Evolutionary conservation across 2,329 filamentous ascomycete genomes (phyloP).

Genomic region (Trichoderma citrinoviride): DNA sequence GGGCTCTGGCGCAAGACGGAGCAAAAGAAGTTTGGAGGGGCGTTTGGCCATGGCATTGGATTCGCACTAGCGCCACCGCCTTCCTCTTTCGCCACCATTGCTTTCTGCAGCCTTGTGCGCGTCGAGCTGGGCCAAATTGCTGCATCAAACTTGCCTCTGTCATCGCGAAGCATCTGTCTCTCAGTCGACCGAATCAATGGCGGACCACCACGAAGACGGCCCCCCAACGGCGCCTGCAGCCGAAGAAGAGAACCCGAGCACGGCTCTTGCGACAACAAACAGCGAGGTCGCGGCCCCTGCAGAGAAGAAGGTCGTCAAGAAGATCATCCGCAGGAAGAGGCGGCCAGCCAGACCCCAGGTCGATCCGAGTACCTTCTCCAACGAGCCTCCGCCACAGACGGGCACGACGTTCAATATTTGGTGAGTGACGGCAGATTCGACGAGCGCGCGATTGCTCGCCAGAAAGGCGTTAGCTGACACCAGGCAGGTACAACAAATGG

Average conservation of each 20-base stretch:
- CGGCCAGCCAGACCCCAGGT: constrained; percentile 88
- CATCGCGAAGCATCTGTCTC: neutral
- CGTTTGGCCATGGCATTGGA: neutral
- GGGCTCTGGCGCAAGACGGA: constrained; percentile 5
- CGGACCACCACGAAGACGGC: constrained; percentile 32
- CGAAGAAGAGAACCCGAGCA: constrained; percentile 31
- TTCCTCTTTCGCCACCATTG: constrained; percentile 25
- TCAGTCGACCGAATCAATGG: constrained; percentile 32
- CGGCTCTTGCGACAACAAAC: constrained; percentile 39
- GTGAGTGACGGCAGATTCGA: neutral
- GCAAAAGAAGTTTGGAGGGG: constrained; percentile 9
- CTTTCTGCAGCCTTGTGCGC: constrained; percentile 27
- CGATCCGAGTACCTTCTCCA: constrained; percentile 77
- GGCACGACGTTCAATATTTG: constrained; percentile 87
- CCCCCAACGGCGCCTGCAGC: constrained; percentile 28
- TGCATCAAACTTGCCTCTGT: neutral
- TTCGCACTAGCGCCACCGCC: constrained; percentile 30
- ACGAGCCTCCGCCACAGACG: constrained; percentile 84
- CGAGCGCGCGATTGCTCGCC: neutral
- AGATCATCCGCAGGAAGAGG: constrained; percentile 87
- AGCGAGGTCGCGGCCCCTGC: constrained; percentile 48
- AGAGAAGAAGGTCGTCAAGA: constrained; percentile 68
- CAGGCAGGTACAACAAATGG: constrained; percentile 98
- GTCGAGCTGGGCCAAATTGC: constrained; percentile 17
- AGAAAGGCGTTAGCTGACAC: neutral